A percentile compares a stretch with the other conserved stretches of the same genome.
Conservation (phyloP, 345 rosid species). For the Eutrema japonicum region DNA sequence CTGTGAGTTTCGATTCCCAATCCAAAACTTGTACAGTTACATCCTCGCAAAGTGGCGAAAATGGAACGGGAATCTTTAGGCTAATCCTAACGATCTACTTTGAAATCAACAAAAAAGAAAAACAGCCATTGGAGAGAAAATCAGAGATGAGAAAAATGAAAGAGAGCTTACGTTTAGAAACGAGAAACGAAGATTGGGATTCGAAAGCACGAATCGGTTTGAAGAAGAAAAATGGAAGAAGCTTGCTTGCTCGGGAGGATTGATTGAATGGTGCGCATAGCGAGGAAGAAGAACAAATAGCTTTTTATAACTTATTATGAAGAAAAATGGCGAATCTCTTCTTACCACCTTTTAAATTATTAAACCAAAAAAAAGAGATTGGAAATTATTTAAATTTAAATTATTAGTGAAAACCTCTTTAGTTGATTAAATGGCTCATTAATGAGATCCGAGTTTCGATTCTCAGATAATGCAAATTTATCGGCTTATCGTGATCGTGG, state of each 20-base stretch:
- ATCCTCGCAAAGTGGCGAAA: background rate
- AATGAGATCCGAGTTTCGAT: no score
- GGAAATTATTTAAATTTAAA: no score
- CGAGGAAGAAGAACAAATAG: constrained; percentile 12
- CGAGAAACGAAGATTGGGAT: background rate
- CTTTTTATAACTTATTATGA: constrained; percentile 10
- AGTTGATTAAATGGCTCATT: no score
- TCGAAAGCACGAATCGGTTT: background rate
- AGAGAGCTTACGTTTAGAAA: constrained; percentile 25
- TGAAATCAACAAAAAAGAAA: background rate
- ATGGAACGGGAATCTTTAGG: background rate
- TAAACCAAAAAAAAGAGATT: background rate
- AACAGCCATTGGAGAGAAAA: background rate
- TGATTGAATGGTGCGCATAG: background rate
- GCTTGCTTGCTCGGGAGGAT: constrained; percentile 1
- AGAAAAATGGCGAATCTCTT: background rate
- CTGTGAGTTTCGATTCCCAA: background rate
- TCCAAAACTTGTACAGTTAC: background rate
- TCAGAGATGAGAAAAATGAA: background rate
- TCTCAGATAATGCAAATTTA: no score
- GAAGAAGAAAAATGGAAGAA: background rate
- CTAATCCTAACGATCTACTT: background rate
- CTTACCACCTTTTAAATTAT: background rate
- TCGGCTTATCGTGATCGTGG: no score
- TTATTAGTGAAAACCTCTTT: no score